Evolutionary conservation across 2,329 filamentous ascomycete species (phyloP), one percentile per base, ranked within the genome.

Genomic region (Diaporthe capsici): DNA sequence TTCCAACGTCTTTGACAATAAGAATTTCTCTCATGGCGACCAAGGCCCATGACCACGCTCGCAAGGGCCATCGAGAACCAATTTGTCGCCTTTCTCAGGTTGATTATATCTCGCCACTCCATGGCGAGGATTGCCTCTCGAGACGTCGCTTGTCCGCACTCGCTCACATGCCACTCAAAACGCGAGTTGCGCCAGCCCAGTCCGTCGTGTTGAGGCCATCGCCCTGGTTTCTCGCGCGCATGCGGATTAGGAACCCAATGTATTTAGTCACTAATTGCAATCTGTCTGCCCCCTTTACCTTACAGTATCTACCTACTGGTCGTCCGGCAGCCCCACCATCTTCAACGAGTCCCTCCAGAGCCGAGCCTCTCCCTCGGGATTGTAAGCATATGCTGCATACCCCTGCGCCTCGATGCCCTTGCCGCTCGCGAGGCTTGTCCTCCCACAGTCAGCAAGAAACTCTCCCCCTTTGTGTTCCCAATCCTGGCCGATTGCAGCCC

Each of bases 321-420:
- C 61, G 25, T 49, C 61, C 25, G 17, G 17, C 28, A 65, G 42
- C 8, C 61, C 61, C 9, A 65, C 61, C 39, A 65, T 31, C 61
- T 65, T 65, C 42, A 65, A 49, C 28, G 61, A 65, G 12, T 65
- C 61, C 17, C 20, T 65, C 61, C 61, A 65, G 7, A 65, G 61
- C 42, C 42, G 12, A 2, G 39, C 42, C 42, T 47, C 61, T 10
- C 3, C 42, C 28, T 65, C 42, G 1, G 61, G 17, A 9, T 49
- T 15, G 20, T 65, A 49, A 13, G 61, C 61, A 34, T 65, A 10
- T 42, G 61, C 4, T n/a, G 61, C 61, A 17, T n/a, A 28, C 42
- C 61, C 61, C 2, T 8, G 4, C 17, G 9, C 4, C 10, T 28
- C 34, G 28, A 49, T n/a, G 8, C 10, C 42, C 9, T 22, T 28